Base-by-base conservation (phyloP, 345 rosid genomes). In the Eucalyptus marginata region DNA sequence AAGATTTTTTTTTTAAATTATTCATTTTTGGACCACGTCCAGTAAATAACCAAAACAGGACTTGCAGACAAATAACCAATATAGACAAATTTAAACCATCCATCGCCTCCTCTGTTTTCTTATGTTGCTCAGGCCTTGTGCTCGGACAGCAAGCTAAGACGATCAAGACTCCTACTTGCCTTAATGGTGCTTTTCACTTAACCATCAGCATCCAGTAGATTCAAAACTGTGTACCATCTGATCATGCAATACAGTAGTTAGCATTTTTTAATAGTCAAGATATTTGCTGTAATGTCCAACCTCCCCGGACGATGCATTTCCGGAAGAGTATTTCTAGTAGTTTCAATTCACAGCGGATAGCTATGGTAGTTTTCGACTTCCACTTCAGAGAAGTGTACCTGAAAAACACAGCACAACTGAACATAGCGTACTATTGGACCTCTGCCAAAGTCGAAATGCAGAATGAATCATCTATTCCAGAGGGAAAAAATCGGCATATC, bases 381-480 rank as follows among this genome's bases (percentile, higher is more conserved):
- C 40, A 71, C 43, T 71, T 71, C 46, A 71, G 20, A 71, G 81
- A 18, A 71, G 2, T 18, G 40, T 71, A 71, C 46, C 81, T 33
- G 81, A 33, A 71, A 68, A 18, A 33, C 13, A 16, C 46, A 25
- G 8, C 43, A 7, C 25, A 86, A 86, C 58, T 86, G 87, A 86
- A 86, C 58, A 86, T 20, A 29, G 52, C 20, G 27, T 76, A 76
- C 27, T 13, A 85, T 51, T 9, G 87, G 56, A 86, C 56, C 43
- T 14, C 43, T 14, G 43, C 43, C 56, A 27, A 86, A 51, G 62
- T 46, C 17, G 59, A 50, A 86, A 49, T 29, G 56, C 46, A 86
- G 62, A 86, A 86, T 52, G 87, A 86, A 86, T 86, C 87, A 86
- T 86, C 62, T 86, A 86, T 52, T 86, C 56, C 87, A 51, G 29